These are phyloP conservation scores for Seiridium unicorne DNA, from an alignment of 2,329 filamentous ascomycete species.

Conservation along the genomic window DNA sequence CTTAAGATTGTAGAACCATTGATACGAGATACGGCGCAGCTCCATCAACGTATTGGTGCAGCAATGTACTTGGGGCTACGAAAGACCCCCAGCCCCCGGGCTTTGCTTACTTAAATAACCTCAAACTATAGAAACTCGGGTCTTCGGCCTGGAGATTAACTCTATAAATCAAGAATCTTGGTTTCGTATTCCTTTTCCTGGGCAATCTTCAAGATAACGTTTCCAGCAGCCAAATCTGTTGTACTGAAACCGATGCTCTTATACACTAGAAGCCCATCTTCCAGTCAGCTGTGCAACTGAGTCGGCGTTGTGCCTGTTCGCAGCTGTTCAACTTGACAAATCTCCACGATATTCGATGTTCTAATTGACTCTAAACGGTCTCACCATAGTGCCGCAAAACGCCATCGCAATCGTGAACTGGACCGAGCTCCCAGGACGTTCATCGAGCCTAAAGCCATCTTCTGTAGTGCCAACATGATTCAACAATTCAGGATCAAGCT, in stretches of 20 bases:
- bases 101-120: too few relatives aligned
- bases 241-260: constrained; percentile 22
- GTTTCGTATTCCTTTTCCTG: not conserved
- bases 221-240: constrained; percentile 30
- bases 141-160: too few relatives aligned
- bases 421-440: constrained; percentile 34
- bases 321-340: constrained; percentile 42
- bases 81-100: too few relatives aligned
- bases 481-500: constrained; percentile 65
- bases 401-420: constrained; percentile 56
- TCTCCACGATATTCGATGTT: constrained; percentile 57
- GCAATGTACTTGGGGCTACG: too few relatives aligned
- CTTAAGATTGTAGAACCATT: too few relatives aligned
- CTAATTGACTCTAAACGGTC: constrained; percentile 60
- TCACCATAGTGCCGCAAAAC: constrained; percentile 66
- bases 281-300: constrained; percentile 1
- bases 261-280: constrained; percentile 25
- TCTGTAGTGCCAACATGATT: constrained; percentile 50
- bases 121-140: too few relatives aligned
- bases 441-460: constrained; percentile 59
- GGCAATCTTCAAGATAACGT: not conserved
- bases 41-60: too few relatives aligned
- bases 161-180: too few relatives aligned
- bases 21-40: too few relatives aligned
- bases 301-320: not conserved